Evolutionary conservation across 257 asterid species (phyloP).

Genomic region (Solanum lycopersicoides): DNA sequence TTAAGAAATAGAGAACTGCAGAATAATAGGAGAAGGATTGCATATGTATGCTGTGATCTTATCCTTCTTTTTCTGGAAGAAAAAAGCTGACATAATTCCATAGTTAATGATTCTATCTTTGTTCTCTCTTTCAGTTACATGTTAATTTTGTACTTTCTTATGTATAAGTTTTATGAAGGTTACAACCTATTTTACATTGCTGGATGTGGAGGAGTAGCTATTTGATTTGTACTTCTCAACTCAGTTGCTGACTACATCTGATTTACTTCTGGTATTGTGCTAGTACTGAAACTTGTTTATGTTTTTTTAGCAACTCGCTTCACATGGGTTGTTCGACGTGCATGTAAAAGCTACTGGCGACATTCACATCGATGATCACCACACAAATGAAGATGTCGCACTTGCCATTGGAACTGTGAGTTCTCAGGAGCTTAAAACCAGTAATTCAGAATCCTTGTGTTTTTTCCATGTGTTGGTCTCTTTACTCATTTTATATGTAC

Average conservation of each 20-base stretch:
- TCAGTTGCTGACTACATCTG: background rate
- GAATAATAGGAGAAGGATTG: background rate
- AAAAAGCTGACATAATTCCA: background rate
- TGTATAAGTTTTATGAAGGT: background rate
- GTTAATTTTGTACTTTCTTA: background rate
- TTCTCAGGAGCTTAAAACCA: background rate
- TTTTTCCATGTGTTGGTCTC: background rate
- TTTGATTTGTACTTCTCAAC: background rate
- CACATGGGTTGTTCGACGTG: constrained; percentile 82
- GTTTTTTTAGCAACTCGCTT: constrained; percentile 73
- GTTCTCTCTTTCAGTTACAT: background rate
- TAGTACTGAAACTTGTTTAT: constrained; percentile 3
- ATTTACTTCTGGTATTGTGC: background rate
- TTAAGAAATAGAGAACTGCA: background rate
- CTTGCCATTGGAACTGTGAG: constrained; percentile 86
- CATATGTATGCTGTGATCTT: background rate
- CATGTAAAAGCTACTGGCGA: constrained; percentile 84
- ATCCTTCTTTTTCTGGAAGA: background rate
- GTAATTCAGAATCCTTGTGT: background rate
- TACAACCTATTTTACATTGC: background rate
- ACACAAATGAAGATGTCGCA: constrained; percentile 87
- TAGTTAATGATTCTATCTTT: background rate
- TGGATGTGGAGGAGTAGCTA: background rate
- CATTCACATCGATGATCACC: constrained; percentile 92
- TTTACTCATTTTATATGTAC: background rate